These are phyloP conservation scores for Talaromyces verruculosus DNA, from an alignment of 2,329 filamentous ascomycete genomes.

Conservation along the genomic window DNA sequence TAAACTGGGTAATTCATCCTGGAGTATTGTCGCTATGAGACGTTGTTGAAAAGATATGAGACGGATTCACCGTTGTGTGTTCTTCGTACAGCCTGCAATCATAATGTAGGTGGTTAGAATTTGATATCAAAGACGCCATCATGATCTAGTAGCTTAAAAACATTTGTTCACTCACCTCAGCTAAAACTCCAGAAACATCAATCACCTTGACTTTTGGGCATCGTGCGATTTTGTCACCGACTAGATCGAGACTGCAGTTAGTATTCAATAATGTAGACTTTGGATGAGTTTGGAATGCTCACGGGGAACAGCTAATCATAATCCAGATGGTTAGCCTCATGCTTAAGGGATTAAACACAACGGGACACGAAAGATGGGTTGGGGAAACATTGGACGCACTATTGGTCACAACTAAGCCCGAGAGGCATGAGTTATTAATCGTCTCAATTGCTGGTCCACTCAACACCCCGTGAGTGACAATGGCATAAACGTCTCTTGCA, in stretches of 20 bases:
- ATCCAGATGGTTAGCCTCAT: slow-evolving; percentile 49
- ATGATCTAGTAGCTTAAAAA: not conserved
- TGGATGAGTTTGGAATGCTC: not conserved
- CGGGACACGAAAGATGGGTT: not conserved
- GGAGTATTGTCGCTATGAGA: slow-evolving; percentile 16
- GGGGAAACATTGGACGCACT: slow-evolving; percentile 3
- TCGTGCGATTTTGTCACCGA: slow-evolving; percentile 73
- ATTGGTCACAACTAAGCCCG: slow-evolving; percentile 74
- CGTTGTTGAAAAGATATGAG: slow-evolving; percentile 20
- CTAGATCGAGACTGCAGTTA: not conserved
- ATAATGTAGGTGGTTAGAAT: not conserved
- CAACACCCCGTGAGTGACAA: slow-evolving; percentile 91
- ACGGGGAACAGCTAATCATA: slow-evolving; percentile 44
- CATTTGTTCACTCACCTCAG: slow-evolving; percentile 23
- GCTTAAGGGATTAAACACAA: slow-evolving; percentile 49
- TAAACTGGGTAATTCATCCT: too few relatives aligned
- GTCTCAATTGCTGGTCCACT: slow-evolving; percentile 85
- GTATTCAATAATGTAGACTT: not conserved
- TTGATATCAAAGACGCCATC: not conserved
- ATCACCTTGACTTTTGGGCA: slow-evolving; percentile 84
- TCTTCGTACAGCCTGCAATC: slow-evolving; percentile 15
- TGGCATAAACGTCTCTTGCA: slow-evolving; percentile 83
- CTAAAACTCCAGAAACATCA: slow-evolving; percentile 77
- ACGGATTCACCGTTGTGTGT: slow-evolving; percentile 21
- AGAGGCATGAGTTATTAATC: slow-evolving; percentile 73